phyloP scores from a whole-genome alignment of 83 land plant genomes.

The Thuja plicata region DNA sequence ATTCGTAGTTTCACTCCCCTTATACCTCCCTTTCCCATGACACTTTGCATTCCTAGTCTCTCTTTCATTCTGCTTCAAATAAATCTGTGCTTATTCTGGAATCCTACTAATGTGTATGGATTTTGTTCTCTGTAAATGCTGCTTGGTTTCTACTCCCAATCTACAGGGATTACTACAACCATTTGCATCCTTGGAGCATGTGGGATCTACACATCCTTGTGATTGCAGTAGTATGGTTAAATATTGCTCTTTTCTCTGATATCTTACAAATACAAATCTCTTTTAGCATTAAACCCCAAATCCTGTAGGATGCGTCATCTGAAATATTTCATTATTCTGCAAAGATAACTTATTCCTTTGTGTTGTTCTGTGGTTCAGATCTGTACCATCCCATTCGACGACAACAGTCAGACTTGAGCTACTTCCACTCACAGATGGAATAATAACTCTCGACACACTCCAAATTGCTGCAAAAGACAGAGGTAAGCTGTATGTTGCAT shows the following conservation, averaged over 20 bases:
- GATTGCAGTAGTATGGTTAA: neutral
- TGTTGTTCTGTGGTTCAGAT: conserved; percentile 43
- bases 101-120: no score
- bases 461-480: conserved; percentile 87
- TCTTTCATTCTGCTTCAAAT: no score
- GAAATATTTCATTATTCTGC: neutral
- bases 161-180: neutral
- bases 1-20: no score
- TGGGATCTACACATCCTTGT: neutral
- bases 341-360: neutral
- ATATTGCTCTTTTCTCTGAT: neutral
- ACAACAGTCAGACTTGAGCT: conserved; percentile 90
- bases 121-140: neutral
- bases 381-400: conserved; percentile 86
- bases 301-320: neutral
- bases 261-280: neutral
- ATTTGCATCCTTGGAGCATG: neutral
- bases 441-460: conserved; percentile 91
- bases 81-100: no score
- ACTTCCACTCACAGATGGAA: conserved; percentile 95
- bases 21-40: no score
- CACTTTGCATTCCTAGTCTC: no score
- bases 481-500: conserved; percentile 43
- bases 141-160: neutral
- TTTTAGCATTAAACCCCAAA: neutral